Percentiles rank a stretch among this genome's conserved stretches.
Conservation (phyloP, 345 rosid genomes). For the Populus ilicifolia region DNA sequence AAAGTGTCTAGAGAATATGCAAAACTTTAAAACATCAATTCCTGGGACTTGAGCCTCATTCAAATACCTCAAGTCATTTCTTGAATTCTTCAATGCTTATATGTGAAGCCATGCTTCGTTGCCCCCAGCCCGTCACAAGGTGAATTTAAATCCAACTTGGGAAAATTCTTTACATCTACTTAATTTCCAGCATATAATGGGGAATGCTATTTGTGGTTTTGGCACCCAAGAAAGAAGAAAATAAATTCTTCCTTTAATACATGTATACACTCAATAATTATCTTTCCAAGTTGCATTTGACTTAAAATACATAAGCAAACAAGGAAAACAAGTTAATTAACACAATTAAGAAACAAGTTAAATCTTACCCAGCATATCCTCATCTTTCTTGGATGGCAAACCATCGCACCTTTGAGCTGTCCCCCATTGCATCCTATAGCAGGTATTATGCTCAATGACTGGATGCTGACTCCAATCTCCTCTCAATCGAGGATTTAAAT, state of each 20-base stretch:
- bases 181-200: not conserved
- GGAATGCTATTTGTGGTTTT: not conserved
- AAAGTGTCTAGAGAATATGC: not conserved
- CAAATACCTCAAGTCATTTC: not conserved
- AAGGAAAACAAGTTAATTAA: not conserved
- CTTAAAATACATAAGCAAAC: not conserved
- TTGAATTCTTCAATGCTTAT: not conserved
- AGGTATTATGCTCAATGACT: constrained; percentile 94
- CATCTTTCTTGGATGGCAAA: constrained; percentile 67
- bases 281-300: not conserved
- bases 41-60: not conserved
- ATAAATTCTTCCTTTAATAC: not conserved
- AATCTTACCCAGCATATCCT: constrained; percentile 69
- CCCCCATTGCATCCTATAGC: constrained; percentile 99
- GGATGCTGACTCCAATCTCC: constrained; percentile 92
- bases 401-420: constrained; percentile 93
- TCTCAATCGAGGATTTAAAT: constrained; percentile 83
- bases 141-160: not conserved
- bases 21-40: not conserved
- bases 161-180: not conserved
- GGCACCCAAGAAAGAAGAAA: not conserved
- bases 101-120: not conserved
- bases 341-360: constrained; percentile 2
- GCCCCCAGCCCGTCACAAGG: too few relatives aligned
- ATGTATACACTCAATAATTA: not conserved